Evolutionary conservation across 31 red algal species (phyloP).

Genomic region (Asparagopsis taxiformis): DNA sequence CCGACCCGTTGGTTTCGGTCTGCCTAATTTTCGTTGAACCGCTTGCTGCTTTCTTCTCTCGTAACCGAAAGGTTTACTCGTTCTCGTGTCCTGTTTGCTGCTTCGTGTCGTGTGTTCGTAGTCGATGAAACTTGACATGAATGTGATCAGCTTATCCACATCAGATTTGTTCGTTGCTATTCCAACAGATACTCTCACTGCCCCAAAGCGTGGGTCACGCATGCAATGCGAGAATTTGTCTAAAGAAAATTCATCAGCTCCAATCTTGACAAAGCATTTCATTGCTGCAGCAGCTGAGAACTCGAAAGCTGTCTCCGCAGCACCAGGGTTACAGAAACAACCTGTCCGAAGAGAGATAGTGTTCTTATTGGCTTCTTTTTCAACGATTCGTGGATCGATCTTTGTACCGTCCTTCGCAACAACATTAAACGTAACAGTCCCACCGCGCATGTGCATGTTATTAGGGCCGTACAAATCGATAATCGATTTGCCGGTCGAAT

Average conservation of each 20-base stretch:
- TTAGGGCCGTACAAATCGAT: slow-evolving; percentile 24
- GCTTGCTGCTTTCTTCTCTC: no score
- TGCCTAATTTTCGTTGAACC: no score
- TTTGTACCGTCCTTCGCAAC: slow-evolving; percentile 3
- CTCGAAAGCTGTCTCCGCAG: slow-evolving; percentile 25
- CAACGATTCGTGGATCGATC: slow-evolving; percentile 23
- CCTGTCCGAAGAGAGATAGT: slow-evolving; percentile 36
- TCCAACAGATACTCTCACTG: not conserved
- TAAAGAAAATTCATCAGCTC: not conserved
- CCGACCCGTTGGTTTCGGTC: no score
- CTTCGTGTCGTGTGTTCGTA: no score
- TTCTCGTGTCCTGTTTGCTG: no score
- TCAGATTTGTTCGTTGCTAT: slow-evolving; percentile 1
- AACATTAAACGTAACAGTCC: slow-evolving; percentile 34
- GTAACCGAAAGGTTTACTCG: no score
- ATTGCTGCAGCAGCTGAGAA: slow-evolving; percentile 3
- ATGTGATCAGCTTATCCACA: not conserved
- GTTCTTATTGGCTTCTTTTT: slow-evolving; percentile 24
- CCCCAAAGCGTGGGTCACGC: not conserved
- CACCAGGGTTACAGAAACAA: slow-evolving; percentile 56
- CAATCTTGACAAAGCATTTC: slow-evolving; percentile 15
- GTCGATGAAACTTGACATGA: no score
- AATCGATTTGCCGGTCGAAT: slow-evolving; percentile 19
- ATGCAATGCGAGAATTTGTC: not conserved
- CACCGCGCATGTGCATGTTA: slow-evolving; percentile 7